Conservation (phyloP, 1,284 basidiomycete genomes). For the Naganishia sp. region DNA sequence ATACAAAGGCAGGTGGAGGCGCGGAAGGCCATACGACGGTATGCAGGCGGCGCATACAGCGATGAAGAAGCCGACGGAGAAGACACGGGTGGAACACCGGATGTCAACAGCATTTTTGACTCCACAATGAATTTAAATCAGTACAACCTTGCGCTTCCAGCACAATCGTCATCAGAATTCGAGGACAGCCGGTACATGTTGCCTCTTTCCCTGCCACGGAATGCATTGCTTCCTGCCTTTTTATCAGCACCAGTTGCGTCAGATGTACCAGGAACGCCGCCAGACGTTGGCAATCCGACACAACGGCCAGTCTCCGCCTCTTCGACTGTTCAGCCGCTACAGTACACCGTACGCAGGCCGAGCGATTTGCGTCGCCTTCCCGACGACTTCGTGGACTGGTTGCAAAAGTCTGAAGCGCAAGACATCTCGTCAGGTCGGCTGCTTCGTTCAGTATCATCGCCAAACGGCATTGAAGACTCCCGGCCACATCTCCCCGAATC, state of each 20-base stretch:
- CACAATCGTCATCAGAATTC: constrained; percentile 80
- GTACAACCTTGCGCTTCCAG: constrained; percentile 74
- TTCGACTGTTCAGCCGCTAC: constrained; percentile 45
- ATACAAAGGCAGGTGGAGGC: constrained; percentile 58
- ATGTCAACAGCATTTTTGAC: constrained; percentile 77
- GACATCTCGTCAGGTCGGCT: neutral
- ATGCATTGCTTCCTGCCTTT: constrained; percentile 70
- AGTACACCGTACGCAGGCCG: constrained; percentile 39
- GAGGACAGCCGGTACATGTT: constrained; percentile 91
- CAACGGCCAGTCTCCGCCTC: constrained; percentile 42
- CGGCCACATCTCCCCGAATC: too few species aligned
- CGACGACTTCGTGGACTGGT: constrained; percentile 50
- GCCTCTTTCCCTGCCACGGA: constrained; percentile 77
- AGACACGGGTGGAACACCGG: constrained; percentile 24
- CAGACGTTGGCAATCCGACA: constrained; percentile 28
- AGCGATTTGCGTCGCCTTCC: constrained; percentile 42
- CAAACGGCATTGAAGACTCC: too few species aligned
- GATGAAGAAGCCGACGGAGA: neutral
- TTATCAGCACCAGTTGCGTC: constrained; percentile 38
- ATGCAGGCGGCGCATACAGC: neutral
- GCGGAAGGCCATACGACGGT: neutral
- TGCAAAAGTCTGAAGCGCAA: constrained; percentile 42
- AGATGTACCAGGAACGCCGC: constrained; percentile 37
- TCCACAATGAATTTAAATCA: constrained; percentile 62
- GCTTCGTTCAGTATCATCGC: neutral